phyloP scores from a whole-genome alignment of 768 basidiomycete genomes.

The Hypholoma fasciculare region DNA sequence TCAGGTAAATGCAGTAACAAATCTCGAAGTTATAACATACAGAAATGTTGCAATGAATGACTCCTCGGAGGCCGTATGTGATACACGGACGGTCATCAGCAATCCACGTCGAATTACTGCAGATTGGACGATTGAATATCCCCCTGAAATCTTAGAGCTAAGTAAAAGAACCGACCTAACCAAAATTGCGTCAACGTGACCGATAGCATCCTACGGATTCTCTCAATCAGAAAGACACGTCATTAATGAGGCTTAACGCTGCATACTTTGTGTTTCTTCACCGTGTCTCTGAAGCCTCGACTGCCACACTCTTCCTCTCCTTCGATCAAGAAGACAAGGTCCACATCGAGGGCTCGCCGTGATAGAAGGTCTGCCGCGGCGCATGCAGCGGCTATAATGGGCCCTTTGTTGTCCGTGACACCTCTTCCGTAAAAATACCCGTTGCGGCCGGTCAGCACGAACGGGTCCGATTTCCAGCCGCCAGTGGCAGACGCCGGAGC shows the following conservation, averaged over 20 bases:
- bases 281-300: slow-evolving; percentile 77
- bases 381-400: slow-evolving; percentile 87
- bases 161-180: slow-evolving; percentile 55
- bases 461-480: slow-evolving; percentile 86
- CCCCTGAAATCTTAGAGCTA: background rate
- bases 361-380: slow-evolving; percentile 83
- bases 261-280: slow-evolving; percentile 69
- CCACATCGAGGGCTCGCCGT: slow-evolving; percentile 73
- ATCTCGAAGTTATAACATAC: slow-evolving; percentile 31
- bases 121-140: background rate
- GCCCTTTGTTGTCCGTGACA: slow-evolving; percentile 94
- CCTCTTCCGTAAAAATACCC: slow-evolving; percentile 92
- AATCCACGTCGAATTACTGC: slow-evolving; percentile 96
- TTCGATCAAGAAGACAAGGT: slow-evolving; percentile 90
- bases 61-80: slow-evolving; percentile 93
- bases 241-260: background rate
- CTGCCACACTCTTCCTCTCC: slow-evolving; percentile 98
- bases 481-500: slow-evolving; percentile 50
- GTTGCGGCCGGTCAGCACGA: slow-evolving; percentile 76
- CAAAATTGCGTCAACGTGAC: slow-evolving; percentile 85
- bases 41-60: slow-evolving; percentile 84
- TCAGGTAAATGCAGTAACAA: background rate
- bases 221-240: background rate
- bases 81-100: slow-evolving; percentile 90
- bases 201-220: slow-evolving; percentile 66